Evolutionary conservation across 768 basidiomycete species (phyloP).

Genomic region (Hypsizygus marmoreus): DNA sequence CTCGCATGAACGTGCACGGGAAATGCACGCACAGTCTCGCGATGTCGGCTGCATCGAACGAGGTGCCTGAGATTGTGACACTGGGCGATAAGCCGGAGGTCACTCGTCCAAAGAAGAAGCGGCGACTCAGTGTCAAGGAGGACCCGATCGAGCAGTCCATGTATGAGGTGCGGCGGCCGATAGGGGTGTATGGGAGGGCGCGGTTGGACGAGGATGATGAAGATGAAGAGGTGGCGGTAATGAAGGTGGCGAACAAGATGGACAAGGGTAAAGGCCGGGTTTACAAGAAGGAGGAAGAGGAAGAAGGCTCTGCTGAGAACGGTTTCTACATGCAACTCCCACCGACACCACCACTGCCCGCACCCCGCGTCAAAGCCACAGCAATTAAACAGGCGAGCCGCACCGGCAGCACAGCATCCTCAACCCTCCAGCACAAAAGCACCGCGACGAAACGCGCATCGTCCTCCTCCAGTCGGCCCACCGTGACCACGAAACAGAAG

Average conservation of each 20-base stretch:
- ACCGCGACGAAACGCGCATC: too few species aligned
- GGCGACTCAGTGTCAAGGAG: constrained; percentile 15
- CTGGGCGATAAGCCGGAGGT: background rate
- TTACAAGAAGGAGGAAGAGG: constrained; percentile 16
- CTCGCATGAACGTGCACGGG: background rate
- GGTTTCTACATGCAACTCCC: background rate
- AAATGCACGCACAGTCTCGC: constrained; percentile 12
- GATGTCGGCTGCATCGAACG: background rate
- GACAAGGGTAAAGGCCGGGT: constrained; percentile 15
- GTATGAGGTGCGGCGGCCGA: constrained; percentile 2
- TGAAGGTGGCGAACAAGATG: constrained; percentile 4
- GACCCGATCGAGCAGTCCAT: constrained; percentile 8
- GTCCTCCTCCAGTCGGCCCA: too few species aligned
- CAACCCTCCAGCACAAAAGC: too few species aligned
- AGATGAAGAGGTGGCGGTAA: constrained; percentile 11
- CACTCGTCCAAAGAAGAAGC: constrained; percentile 26
- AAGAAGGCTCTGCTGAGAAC: constrained; percentile 1
- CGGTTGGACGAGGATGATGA: constrained; percentile 3
- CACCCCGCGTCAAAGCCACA: background rate
- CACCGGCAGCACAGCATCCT: too few species aligned
- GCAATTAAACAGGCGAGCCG: background rate
- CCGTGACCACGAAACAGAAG: too few species aligned
- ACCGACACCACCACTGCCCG: background rate
- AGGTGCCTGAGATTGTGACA: constrained; percentile 4
- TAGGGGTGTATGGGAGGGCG: constrained; percentile 7